phyloP scores from a whole-genome alignment of 1,139 yeast genomes.

The Meyerozyma guilliermondii region DNA sequence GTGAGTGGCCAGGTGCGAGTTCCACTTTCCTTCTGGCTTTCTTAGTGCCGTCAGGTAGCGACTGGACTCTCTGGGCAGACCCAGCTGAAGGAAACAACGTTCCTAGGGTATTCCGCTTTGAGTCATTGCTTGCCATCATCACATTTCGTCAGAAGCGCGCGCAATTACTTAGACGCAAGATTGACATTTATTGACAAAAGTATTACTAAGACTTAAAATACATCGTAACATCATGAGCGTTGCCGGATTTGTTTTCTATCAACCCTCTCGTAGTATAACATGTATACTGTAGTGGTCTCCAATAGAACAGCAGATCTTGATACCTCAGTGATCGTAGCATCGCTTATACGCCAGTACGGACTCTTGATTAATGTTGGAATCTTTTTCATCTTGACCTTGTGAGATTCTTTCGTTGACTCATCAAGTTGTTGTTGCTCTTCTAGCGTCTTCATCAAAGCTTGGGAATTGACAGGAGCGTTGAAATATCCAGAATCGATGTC shows the following conservation, averaged over 20 bases:
- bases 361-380: slow-evolving; percentile 49
- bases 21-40: slow-evolving; percentile 48
- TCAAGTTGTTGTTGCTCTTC: slow-evolving; percentile 7
- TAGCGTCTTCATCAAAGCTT: slow-evolving; percentile 5
- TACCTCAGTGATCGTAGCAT: slow-evolving; percentile 62
- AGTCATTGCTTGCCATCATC: background rate
- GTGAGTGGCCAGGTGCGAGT: slow-evolving; percentile 76
- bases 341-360: slow-evolving; percentile 88
- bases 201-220: background rate
- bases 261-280: slow-evolving; percentile 71
- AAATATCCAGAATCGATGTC: slow-evolving; percentile 25
- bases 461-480: slow-evolving; percentile 6
- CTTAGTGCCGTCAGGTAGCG: slow-evolving; percentile 5
- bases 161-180: background rate
- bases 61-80: slow-evolving; percentile 36
- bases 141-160: background rate
- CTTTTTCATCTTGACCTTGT: slow-evolving; percentile 41
- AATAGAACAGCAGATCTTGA: slow-evolving; percentile 54
- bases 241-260: slow-evolving; percentile 20
- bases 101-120: background rate
- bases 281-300: slow-evolving; percentile 73
- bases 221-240: background rate
- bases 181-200: background rate
- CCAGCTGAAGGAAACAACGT: slow-evolving; percentile 31
- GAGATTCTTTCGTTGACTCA: slow-evolving; percentile 6